Conservation (phyloP, 2,329 filamentous ascomycete species). For the Trichoderma endophyticum region DNA sequence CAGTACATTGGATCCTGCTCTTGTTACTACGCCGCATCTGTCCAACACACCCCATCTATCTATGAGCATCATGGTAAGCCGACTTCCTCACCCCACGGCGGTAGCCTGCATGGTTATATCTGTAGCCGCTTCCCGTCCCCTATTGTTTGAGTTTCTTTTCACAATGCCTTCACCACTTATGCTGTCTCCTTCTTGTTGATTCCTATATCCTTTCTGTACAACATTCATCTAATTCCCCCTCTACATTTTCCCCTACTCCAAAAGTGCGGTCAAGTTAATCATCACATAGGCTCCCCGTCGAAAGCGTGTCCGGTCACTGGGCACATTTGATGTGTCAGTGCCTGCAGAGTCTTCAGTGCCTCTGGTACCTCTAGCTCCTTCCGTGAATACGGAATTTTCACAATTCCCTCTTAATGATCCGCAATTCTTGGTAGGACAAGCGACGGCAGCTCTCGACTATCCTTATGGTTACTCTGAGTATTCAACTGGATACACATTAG, state of each 20-base stretch:
- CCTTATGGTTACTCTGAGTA: neutral
- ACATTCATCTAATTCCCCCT: neutral
- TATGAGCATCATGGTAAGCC: slow-evolving; percentile 50
- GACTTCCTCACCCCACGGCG: slow-evolving; percentile 36
- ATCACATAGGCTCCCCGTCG: slow-evolving; percentile 31
- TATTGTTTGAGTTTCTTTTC: slow-evolving; percentile 21
- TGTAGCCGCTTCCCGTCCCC: slow-evolving; percentile 35
- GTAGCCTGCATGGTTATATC: slow-evolving; percentile 46
- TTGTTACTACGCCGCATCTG: slow-evolving; percentile 32
- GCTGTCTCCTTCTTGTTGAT: neutral
- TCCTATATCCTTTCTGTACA: neutral
- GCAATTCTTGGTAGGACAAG: slow-evolving; percentile 28
- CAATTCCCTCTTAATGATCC: slow-evolving; percentile 28
- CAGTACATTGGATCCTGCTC: slow-evolving; percentile 35
- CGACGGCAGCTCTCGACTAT: slow-evolving; percentile 32
- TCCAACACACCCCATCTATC: slow-evolving; percentile 39
- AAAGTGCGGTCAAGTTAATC: slow-evolving; percentile 40
- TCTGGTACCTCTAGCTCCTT: slow-evolving; percentile 23
- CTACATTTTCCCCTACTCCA: neutral
- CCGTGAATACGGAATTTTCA: slow-evolving; percentile 25
- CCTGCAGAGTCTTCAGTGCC: slow-evolving; percentile 20
- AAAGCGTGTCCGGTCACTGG: slow-evolving; percentile 31
- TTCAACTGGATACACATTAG: neutral
- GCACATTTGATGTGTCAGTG: slow-evolving; percentile 26
- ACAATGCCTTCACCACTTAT: neutral